Conservation (phyloP, 2,329 filamentous ascomycete genomes). For the Aspergillus sp. region DNA sequence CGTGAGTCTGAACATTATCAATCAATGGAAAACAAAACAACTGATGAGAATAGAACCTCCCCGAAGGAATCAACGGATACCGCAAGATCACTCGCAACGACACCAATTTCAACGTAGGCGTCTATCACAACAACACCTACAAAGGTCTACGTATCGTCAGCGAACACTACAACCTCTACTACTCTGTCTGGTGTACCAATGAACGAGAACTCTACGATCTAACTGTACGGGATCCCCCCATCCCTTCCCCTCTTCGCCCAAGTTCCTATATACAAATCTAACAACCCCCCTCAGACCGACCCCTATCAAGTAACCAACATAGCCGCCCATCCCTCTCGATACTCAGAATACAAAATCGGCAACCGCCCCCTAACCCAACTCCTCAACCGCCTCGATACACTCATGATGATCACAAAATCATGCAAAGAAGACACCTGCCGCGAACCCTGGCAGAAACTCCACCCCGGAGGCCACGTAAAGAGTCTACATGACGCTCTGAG, state of each 20-base stretch:
- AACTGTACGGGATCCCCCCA: constrained; percentile 3
- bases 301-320: constrained; percentile 34
- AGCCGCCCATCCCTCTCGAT: constrained; percentile 6
- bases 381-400: constrained; percentile 27
- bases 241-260: background rate
- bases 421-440: constrained; percentile 32
- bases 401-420: constrained; percentile 35
- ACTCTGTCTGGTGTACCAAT: constrained; percentile 30
- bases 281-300: constrained; percentile 19
- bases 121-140: constrained; percentile 24
- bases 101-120: constrained; percentile 6
- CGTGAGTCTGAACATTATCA: constrained; percentile 7
- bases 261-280: background rate
- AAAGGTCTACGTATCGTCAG: constrained; percentile 33
- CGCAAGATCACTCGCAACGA: constrained; percentile 14
- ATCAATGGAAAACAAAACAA: background rate
- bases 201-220: constrained; percentile 31
- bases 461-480: constrained; percentile 24
- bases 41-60: constrained; percentile 13
- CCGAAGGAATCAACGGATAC: constrained; percentile 24
- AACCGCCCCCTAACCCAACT: constrained; percentile 9
- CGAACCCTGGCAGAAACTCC: constrained; percentile 33
- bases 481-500: constrained; percentile 29
- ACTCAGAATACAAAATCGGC: too few species aligned
- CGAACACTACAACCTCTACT: constrained; percentile 26